Conservation (phyloP, 192 early-diverging fungal genomes). For the Entomortierella beljakovae region DNA sequence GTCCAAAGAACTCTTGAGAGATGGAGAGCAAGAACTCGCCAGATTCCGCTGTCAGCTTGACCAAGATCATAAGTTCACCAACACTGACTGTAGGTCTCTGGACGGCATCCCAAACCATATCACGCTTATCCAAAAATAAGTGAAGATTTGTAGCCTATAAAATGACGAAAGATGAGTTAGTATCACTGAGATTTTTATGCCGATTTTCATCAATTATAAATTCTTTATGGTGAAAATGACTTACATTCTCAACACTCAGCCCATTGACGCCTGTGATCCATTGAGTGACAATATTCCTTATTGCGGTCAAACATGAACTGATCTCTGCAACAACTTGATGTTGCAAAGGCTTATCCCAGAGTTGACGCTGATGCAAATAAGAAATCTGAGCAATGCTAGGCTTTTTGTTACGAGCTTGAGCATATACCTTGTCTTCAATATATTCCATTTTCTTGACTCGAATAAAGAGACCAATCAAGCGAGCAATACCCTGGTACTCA, state of each 20-base stretch:
- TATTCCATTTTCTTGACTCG: constrained; percentile 49
- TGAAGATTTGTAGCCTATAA: constrained; percentile 40
- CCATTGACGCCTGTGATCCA: constrained; percentile 48
- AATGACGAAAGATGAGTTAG: not conserved
- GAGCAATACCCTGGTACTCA: constrained; percentile 40
- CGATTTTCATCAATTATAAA: not conserved
- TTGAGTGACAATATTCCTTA: constrained; percentile 37
- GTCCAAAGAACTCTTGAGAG: constrained; percentile 50
- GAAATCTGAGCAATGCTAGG: constrained; percentile 45
- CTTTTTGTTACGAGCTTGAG: constrained; percentile 38
- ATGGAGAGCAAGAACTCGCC: constrained; percentile 30
- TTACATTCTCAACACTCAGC: constrained; percentile 48
- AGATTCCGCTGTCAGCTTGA: constrained; percentile 56
- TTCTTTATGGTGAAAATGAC: not conserved
- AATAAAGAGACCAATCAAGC: constrained; percentile 41
- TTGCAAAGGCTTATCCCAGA: constrained; percentile 52
- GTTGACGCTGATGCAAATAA: constrained; percentile 39
- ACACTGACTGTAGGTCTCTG: constrained; percentile 55
- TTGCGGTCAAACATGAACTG: constrained; percentile 42
- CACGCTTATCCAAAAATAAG: constrained; percentile 63
- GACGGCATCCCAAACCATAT: constrained; percentile 62
- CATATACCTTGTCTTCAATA: constrained; percentile 46
- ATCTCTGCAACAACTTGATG: constrained; percentile 52
- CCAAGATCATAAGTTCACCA: constrained; percentile 65
- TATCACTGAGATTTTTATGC: not conserved